These are phyloP conservation scores for Rubroboletus pulcherrimus DNA, from an alignment of 768 basidiomycete species.

Conservation along the genomic window DNA sequence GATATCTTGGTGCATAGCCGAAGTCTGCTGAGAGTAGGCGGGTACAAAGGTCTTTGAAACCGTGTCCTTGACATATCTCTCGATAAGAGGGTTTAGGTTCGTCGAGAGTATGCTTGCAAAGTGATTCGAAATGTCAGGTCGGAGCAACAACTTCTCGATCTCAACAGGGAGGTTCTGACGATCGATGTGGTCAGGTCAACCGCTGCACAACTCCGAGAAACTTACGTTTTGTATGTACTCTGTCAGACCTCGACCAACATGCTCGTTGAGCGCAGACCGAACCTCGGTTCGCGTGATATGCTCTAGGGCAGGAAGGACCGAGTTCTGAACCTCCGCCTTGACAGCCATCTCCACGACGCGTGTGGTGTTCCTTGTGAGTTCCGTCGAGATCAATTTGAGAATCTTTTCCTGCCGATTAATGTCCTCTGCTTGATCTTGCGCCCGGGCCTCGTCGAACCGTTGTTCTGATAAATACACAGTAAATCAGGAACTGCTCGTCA, in stretches of 20 bases:
- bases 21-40: slow-evolving; percentile 70
- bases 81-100: slow-evolving; percentile 71
- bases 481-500: slow-evolving; percentile 4
- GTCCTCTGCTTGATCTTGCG: slow-evolving; percentile 74
- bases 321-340: slow-evolving; percentile 79
- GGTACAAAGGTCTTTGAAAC: slow-evolving; percentile 73
- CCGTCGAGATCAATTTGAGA: slow-evolving; percentile 81
- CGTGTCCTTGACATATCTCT: slow-evolving; percentile 78
- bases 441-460: slow-evolving; percentile 79
- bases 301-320: slow-evolving; percentile 79
- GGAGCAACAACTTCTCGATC: slow-evolving; percentile 72
- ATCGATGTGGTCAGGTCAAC: slow-evolving; percentile 3
- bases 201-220: neutral
- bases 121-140: slow-evolving; percentile 73
- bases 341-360: slow-evolving; percentile 88
- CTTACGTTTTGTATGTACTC: slow-evolving; percentile 70
- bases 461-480: slow-evolving; percentile 49
- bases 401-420: slow-evolving; percentile 86
- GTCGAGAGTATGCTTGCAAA: slow-evolving; percentile 72
- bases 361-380: slow-evolving; percentile 83
- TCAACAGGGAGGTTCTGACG: slow-evolving; percentile 69
- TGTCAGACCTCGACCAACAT: slow-evolving; percentile 68
- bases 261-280: slow-evolving; percentile 70
- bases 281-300: slow-evolving; percentile 81
- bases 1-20: slow-evolving; percentile 75